Base-by-base conservation (phyloP, 495 filamentous ascomycete genomes). In the Xylaria curta region DNA sequence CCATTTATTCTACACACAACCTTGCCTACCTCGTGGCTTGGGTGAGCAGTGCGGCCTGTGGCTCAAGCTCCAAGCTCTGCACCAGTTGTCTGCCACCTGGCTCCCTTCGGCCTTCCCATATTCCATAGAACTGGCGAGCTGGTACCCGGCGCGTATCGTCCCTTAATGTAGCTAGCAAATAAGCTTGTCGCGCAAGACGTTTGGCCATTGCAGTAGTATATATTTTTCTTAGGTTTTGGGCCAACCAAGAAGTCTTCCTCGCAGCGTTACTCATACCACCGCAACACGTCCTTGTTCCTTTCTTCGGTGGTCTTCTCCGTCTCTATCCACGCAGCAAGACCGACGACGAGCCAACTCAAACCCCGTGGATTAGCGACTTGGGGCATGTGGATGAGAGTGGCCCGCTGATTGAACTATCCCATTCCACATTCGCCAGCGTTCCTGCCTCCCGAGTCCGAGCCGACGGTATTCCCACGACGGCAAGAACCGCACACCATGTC, bases 401-500 rank as follows among this genome's bases (percentile, higher is more conserved):
- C 33, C 28, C 33, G 28, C 66, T 70, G 49, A 72, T 62, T 21
- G 63, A 63, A 42, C 33, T 40, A 53, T 67, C 46, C 69, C 74
- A 74, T 77, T 76, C 77, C 75, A 61, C 70, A 33, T 69, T 31
- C 38, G 21, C 19, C 21, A 59, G n/a, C 38, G 46, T n/a, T 26
- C 26, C 63, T 46, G 67, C 62, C 70, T 33, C 10, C 31, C 17
- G 13, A 7, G 8, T 24, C 40, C 44, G 51, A 72, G 33, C 44
- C 67, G 33, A 72, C 9, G 59, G 42, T 72, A 75, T 75, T 74
- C 71, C 70, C 65, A 15, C 61, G 62, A 21, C 47, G 49, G 49
- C 60, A 63, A 72, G 17, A 31, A 10, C 38, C 33, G 42, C 63
- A 69, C 58, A 42, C n/a, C n/a, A 78, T 78, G 61, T 75, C 80